Conservation (phyloP, 768 basidiomycete species). For the Mrakia blollopis region DNA sequence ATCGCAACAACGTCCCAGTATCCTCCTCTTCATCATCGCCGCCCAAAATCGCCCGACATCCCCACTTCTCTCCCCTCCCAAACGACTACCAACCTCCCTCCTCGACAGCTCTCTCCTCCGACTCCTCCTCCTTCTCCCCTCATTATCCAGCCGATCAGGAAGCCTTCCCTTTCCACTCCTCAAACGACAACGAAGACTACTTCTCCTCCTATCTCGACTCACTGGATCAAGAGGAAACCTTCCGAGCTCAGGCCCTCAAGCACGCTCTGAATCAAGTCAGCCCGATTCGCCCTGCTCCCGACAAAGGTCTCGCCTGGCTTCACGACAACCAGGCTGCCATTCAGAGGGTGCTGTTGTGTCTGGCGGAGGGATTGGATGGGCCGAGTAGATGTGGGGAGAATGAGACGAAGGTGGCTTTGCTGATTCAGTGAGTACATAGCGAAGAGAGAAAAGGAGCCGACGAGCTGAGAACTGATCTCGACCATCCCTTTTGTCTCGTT, state of each 20-base stretch:
- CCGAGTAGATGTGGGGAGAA: slow-evolving; percentile 14
- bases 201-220: slow-evolving; percentile 4
- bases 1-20: background rate
- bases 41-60: background rate
- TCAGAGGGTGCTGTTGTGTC: slow-evolving; percentile 9
- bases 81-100: background rate
- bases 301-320: background rate
- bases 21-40: background rate
- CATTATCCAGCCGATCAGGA: background rate
- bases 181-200: background rate
- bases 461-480: background rate
- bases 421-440: background rate
- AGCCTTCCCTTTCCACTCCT: background rate
- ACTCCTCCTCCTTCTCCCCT: background rate
- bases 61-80: background rate
- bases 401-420: background rate
- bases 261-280: slow-evolving; percentile 3
- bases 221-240: background rate
- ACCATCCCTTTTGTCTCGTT: background rate
- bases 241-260: background rate
- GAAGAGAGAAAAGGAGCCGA: background rate
- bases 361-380: slow-evolving; percentile 1
- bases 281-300: background rate
- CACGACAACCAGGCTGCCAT: background rate
- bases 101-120: background rate